Evolutionary conservation across 208 protist genomes (phyloP).

Genomic region (Jaenimonas drosophilae): DNA sequence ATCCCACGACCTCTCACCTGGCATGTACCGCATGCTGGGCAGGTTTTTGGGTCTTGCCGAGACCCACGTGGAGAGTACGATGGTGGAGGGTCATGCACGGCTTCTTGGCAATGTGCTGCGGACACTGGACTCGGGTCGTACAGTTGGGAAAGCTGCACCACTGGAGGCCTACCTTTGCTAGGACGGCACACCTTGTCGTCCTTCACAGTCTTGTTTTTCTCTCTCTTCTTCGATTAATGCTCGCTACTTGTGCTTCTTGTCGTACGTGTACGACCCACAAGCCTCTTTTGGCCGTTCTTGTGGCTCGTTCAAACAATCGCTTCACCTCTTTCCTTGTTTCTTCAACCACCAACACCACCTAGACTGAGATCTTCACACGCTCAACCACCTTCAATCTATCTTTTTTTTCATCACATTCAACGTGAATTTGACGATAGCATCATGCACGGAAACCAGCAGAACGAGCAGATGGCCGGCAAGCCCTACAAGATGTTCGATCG

Average conservation of each 20-base stretch:
- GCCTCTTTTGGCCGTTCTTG: background rate
- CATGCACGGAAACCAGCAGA: too few relatives aligned
- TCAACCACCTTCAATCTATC: background rate
- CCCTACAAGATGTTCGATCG: slow-evolving; percentile 4
- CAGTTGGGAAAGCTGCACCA: too few relatives aligned
- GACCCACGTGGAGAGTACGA: slow-evolving; percentile 37
- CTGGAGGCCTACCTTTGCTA: too few relatives aligned
- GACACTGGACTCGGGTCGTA: background rate
- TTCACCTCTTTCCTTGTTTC: slow-evolving; percentile 6
- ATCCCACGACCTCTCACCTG: slow-evolving; percentile 14
- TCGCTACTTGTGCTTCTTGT: background rate
- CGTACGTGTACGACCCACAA: slow-evolving; percentile 1
- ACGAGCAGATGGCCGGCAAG: too few relatives aligned
- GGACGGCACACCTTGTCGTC: too few relatives aligned
- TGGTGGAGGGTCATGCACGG: slow-evolving; percentile 26
- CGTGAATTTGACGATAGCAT: slow-evolving; percentile 1
- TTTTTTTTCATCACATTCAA: slow-evolving; percentile 6
- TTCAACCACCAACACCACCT: background rate
- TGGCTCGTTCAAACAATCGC: background rate
- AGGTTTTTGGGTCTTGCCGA: slow-evolving; percentile 31
- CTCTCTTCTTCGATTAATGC: too few relatives aligned
- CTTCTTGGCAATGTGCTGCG: slow-evolving; percentile 29
- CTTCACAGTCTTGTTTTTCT: background rate
- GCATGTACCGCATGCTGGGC: slow-evolving; percentile 13
- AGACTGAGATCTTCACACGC: background rate